Evolutionary conservation across 371 early-diverging fungal genomes (phyloP).

Genomic region (Mortierella sp.): DNA sequence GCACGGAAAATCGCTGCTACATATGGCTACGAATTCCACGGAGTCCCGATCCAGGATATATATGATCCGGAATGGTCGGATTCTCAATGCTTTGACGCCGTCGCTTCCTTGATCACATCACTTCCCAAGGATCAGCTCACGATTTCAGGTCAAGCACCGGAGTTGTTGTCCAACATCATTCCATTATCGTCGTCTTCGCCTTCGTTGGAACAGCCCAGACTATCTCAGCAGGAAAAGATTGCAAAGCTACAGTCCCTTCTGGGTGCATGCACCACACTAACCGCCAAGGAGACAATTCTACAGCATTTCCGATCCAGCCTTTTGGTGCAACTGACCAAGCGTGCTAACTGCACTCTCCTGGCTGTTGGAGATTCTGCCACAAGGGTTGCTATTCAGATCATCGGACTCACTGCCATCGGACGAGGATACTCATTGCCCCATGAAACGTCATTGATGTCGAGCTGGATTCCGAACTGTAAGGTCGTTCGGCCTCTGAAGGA

Average conservation of each 20-base stretch:
- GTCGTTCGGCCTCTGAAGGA: constrained; percentile 88
- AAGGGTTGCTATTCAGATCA: constrained; percentile 81
- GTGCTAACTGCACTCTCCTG: constrained; percentile 70
- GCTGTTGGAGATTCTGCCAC: constrained; percentile 86
- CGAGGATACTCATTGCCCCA: constrained; percentile 87
- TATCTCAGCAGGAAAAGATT: constrained; percentile 31
- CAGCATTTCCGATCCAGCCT: constrained; percentile 72
- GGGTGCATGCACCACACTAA: constrained; percentile 57
- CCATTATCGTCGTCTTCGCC: constrained; percentile 4
- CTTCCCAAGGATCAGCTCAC: constrained; percentile 45
- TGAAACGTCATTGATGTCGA: constrained; percentile 75
- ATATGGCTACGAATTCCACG: constrained; percentile 45
- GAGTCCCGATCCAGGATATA: constrained; percentile 52
- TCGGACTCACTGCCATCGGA: constrained; percentile 84
- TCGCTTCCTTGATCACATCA: constrained; percentile 28
- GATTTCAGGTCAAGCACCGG: constrained; percentile 46
- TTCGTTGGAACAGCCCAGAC: constrained; percentile 5
- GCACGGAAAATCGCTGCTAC: constrained; percentile 26
- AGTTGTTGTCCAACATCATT: constrained; percentile 33
- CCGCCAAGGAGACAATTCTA: constrained; percentile 70
- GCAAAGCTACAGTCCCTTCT: constrained; percentile 27
- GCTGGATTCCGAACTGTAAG: constrained; percentile 57
- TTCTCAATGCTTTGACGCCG: constrained; percentile 37
- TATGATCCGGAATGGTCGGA: constrained; percentile 54
- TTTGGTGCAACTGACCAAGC: constrained; percentile 56